Evolutionary conservation across 2,329 filamentous ascomycete genomes (phyloP).

Genomic region (Dothistroma pini): DNA sequence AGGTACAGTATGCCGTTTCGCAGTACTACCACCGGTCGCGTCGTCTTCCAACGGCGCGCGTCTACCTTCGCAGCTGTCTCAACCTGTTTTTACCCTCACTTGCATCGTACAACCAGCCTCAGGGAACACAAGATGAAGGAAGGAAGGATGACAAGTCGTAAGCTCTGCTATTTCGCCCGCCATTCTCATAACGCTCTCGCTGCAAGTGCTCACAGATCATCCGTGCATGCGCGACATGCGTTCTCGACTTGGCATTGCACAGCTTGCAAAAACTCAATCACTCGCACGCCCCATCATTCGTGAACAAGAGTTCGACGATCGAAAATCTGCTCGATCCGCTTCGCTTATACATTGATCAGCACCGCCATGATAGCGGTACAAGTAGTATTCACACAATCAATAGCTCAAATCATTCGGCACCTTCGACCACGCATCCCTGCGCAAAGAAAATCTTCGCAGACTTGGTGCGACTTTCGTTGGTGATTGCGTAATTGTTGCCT

Average conservation of each 20-base stretch:
- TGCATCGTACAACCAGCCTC: not conserved
- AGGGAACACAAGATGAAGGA: not conserved
- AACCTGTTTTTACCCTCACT: not conserved
- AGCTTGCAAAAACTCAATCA: not conserved
- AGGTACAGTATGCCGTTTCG: not conserved
- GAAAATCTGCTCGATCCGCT: not conserved
- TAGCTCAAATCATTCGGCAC: slow-evolving; percentile 4
- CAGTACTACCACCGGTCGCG: not conserved
- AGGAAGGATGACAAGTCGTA: not conserved
- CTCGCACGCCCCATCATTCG: not conserved
- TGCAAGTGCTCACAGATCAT: not conserved
- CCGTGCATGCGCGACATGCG: too few species aligned
- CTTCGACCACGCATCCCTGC: slow-evolving; percentile 66
- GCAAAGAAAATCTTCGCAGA: slow-evolving; percentile 83
- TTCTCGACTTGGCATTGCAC: not conserved
- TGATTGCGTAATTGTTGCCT: slow-evolving; percentile 94
- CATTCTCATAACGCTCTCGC: not conserved
- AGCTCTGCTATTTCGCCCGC: not conserved
- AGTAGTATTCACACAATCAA: not conserved
- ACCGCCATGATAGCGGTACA: not conserved
- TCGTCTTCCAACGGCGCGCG: not conserved
- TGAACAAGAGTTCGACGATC: not conserved
- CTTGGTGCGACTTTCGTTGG: slow-evolving; percentile 66
- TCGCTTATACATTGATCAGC: not conserved
- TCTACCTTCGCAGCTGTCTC: not conserved